phyloP scores from a whole-genome alignment of 768 basidiomycete species.

The Guyanaporus albipodus region DNA sequence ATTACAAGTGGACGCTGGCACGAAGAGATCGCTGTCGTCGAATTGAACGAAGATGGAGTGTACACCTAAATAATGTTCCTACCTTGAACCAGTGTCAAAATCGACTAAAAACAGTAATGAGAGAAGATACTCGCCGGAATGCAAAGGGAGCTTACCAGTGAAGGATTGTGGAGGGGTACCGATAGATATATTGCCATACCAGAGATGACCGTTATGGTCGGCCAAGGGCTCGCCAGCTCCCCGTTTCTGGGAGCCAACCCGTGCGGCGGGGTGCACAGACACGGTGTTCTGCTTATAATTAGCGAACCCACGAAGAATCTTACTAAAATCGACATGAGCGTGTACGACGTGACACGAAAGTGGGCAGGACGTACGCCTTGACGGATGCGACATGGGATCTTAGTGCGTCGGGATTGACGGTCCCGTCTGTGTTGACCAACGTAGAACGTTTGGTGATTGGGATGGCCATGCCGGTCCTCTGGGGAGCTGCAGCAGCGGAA shows the following conservation, averaged over 20 bases:
- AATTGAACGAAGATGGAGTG: background rate
- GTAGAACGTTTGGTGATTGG: conserved; percentile 8
- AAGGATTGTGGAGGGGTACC: conserved; percentile 9
- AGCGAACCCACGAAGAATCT: background rate
- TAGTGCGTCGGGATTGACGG: conserved; percentile 4
- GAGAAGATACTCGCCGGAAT: fast-evolving
- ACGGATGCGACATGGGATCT: conserved; percentile 1
- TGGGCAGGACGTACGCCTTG: conserved; percentile 6
- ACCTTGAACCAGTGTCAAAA: conserved; percentile 30
- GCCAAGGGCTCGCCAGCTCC: background rate
- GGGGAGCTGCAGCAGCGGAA: conserved; percentile 11
- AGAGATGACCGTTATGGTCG: background rate
- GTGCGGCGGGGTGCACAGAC: background rate
- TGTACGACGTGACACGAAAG: background rate
- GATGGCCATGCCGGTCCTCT: background rate
- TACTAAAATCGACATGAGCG: conserved; percentile 1
- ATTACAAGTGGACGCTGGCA: conserved; percentile 2
- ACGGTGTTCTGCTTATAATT: conserved; percentile 10
- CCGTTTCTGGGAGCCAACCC: background rate
- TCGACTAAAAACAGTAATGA: conserved; percentile 5
- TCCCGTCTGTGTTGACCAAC: conserved; percentile 6
- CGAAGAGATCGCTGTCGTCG: conserved; percentile 18
- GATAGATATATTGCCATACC: conserved; percentile 12
- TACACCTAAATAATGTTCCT: background rate
- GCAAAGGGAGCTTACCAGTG: conserved; percentile 2